Percentiles rank a stretch among this genome's conserved stretches.
Evolutionary conservation across 2,329 filamentous ascomycete species (phyloP).

Genomic region (Scorias spongiosa): DNA sequence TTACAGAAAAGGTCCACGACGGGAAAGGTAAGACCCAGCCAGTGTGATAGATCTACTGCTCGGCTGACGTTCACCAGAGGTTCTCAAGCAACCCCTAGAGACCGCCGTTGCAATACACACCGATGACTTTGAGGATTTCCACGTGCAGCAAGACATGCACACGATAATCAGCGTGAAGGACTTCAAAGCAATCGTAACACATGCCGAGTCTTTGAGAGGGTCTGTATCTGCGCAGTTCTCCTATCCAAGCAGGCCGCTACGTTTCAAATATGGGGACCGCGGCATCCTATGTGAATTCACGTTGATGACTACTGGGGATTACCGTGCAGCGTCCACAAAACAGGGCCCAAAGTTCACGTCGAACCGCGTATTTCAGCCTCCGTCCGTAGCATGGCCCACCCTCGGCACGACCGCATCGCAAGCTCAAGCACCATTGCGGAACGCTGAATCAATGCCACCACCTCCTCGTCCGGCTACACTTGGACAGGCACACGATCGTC

Average conservation of each 20-base stretch:
- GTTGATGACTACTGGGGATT: slow-evolving; percentile 65
- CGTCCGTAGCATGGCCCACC: slow-evolving; percentile 4
- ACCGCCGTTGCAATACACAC: slow-evolving; percentile 65
- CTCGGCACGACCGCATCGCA: slow-evolving; percentile 11
- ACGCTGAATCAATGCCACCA: slow-evolving; percentile 26
- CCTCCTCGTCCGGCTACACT: slow-evolving; percentile 20
- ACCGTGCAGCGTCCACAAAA: slow-evolving; percentile 23
- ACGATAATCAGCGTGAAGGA: slow-evolving; percentile 73
- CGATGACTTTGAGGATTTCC: slow-evolving; percentile 61
- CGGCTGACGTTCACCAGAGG: slow-evolving; percentile 32
- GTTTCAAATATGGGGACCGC: slow-evolving; percentile 54
- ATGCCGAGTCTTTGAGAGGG: slow-evolving; percentile 55
- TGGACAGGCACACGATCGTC: slow-evolving; percentile 16
- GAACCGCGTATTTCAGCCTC: slow-evolving; percentile 17
- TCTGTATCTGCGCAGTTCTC: slow-evolving; percentile 56
- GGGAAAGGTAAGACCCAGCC: slow-evolving; percentile 37
- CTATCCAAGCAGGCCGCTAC: slow-evolving; percentile 53
- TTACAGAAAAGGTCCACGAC: slow-evolving; percentile 62
- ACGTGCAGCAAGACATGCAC: slow-evolving; percentile 59
- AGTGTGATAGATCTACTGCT: no score
- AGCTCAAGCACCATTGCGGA: slow-evolving; percentile 4
- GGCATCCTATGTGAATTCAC: slow-evolving; percentile 63
- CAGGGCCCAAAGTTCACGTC: slow-evolving; percentile 24
- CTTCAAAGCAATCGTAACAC: slow-evolving; percentile 63
- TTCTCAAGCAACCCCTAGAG: slow-evolving; percentile 65